Conservation (phyloP, 2,329 filamentous ascomycete species). For the Colletotrichum phormii region DNA sequence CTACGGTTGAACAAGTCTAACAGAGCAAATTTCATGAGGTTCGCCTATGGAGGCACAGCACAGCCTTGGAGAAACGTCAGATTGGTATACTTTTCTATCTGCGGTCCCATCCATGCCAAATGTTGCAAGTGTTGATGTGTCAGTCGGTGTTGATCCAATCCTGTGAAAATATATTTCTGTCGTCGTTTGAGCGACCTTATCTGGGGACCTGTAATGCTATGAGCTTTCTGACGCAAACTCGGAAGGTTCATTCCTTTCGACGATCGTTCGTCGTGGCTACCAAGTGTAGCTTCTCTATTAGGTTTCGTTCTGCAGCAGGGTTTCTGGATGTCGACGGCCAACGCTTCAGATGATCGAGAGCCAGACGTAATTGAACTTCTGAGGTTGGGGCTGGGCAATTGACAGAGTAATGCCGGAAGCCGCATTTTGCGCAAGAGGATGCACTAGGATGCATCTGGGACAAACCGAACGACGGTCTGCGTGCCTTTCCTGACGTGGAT, state of each 20-base stretch:
- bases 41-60: not conserved
- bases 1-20: conserved; percentile 27
- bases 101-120: not conserved
- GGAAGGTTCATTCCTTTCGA: not conserved
- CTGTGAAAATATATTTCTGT: not conserved
- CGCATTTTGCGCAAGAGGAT: conserved; percentile 15
- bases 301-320: conserved; percentile 9
- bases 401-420: conserved; percentile 16
- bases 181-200: not conserved
- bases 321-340: conserved; percentile 18
- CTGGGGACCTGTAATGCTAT: not conserved
- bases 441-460: conserved; percentile 24
- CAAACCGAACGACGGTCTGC: not conserved
- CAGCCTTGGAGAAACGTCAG: not conserved
- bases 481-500: not conserved
- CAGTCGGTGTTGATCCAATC: not conserved
- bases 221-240: not conserved
- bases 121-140: not conserved
- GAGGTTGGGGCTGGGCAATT: conserved; percentile 16
- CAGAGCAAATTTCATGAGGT: not conserved
- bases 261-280: conserved; percentile 3
- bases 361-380: conserved; percentile 32
- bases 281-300: conserved; percentile 19
- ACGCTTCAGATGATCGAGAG: conserved; percentile 27
- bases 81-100: conserved; percentile 24